phyloP scores from a whole-genome alignment of 768 basidiomycete genomes.

The Boletus edulis region DNA sequence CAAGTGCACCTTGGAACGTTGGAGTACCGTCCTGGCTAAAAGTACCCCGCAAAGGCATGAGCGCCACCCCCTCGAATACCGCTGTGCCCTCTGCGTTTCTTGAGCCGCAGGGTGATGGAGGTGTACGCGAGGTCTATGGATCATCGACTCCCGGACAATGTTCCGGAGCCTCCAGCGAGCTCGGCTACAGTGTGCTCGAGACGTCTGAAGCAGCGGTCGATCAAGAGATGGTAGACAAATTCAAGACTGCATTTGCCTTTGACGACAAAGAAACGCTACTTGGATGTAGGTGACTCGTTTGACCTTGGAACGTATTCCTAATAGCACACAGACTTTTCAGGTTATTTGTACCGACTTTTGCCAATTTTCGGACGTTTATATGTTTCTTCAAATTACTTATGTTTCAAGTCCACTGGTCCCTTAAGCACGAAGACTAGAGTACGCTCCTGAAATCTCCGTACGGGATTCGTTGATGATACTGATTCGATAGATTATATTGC shows the following conservation, averaged over 20 bases:
- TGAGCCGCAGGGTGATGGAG: constrained; percentile 28
- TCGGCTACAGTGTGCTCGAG: constrained; percentile 83
- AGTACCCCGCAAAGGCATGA: constrained; percentile 39
- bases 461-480: constrained; percentile 3
- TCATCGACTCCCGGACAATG: constrained; percentile 17
- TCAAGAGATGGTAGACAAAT: constrained; percentile 67
- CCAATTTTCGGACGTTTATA: constrained; percentile 87
- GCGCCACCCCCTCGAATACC: constrained; percentile 33
- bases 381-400: constrained; percentile 89
- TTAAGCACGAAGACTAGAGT: constrained; percentile 81
- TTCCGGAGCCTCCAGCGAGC: constrained; percentile 45
- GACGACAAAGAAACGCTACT: constrained; percentile 84
- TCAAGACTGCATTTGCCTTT: constrained; percentile 78
- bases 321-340: constrained; percentile 67
- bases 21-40: constrained; percentile 74
- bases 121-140: constrained; percentile 58
- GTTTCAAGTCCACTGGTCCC: constrained; percentile 88
- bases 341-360: constrained; percentile 86
- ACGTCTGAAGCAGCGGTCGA: constrained; percentile 63
- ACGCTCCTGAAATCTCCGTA: constrained; percentile 25
- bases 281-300: constrained; percentile 64
- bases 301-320: not conserved
- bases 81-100: constrained; percentile 18
- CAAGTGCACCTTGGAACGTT: constrained; percentile 50
- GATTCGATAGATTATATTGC: constrained; percentile 81